Base-by-base conservation (phyloP, 768 basidiomycete species). In the Hortiboletus flavorubellus region DNA sequence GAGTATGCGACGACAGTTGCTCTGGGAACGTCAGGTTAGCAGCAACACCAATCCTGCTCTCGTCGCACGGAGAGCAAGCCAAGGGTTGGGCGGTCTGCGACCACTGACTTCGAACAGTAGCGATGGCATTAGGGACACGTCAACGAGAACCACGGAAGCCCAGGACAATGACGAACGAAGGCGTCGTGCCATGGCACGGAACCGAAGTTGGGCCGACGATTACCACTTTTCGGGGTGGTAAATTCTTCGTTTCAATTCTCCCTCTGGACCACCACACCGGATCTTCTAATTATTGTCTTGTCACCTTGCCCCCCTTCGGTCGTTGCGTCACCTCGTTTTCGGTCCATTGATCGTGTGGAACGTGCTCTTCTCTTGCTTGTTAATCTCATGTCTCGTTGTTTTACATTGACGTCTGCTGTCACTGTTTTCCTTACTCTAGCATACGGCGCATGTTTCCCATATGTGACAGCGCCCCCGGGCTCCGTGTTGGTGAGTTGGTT, bases 1-100 rank as follows among this genome's bases (percentile, higher is more conserved):
- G 72, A 88, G 86, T 55, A 72, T 96, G 58, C 77, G 93, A 21
- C 76, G 87, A 44, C 89, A 93, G 62, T 67, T 94, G 53, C 72
- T 94, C 6, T 92, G 91, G 91, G 89, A 86, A 61, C 78, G 87
- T 14, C 85, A 87, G 59, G 80, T 87, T 59, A 82, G 82, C 67
- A 70, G 69, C 31, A 75, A 75, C 56, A 75, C 73, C 15, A 82
- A 80, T 54, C 70, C 79, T 40, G 72, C 75, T 8, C 76, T 72
- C 6, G 67, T 63, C 8, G 67, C 71, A 2, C 64, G 68, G 35
- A 63, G 72, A 44, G 43, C 69, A 26, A 66, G 55, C 26, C 65
- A 67, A 65, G 62, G 64, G 29, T 51, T 70, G 15, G 44, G 66
- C 31, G 68, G 71, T 15, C 49, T 73, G 53, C 67, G 75, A 40